Evolutionary conservation across 441 rosid genomes (phyloP), one percentile per base, ranked within the genome.

Genomic region (Gossypium lobatum): DNA sequence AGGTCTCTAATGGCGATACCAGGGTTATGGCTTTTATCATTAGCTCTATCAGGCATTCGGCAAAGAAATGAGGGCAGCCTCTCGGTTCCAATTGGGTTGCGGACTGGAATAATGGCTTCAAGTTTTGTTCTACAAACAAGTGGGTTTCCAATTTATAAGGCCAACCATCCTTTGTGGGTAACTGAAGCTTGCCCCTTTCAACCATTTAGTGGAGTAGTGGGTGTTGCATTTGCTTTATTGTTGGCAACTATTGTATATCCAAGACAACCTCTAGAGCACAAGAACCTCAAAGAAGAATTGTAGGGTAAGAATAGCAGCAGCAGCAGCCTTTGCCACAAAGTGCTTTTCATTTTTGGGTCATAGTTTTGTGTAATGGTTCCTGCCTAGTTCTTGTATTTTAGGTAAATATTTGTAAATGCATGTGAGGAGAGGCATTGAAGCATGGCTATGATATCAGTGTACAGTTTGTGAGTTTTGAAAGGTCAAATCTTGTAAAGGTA

Each of bases 121-220:
- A 87, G 93, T 81, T 89, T 83, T 79, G 21, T 92, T 71, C 76
- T 96, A 62, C 87, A 88, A 75, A 80, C 80, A 6, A 89, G 98
- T 61, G 92, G 98, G 70, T 82, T 89, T 77, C 78, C 93, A 61
- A 80, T 79, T 17, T 86, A 83, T 74, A 80, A 81, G 46, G 68
- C 82, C 58, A 81, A 77, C 55, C 78, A 74, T 54, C 89, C 97
- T 17, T 64, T 48, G 11, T 92, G 97, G 98, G 48, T 92, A 2
- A 86, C 88, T 1, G 93, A 93, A 45, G 85, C 79, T 66, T 89
- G 78, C 73, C 92, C 91, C 2, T 87, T 86, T 75, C 90, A 92
- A 82, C 97, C 99, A 61, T 93, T 93, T 55, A 88, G 92, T 48
- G 99, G 98, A 76, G 74, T 83, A 7, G 90, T 92, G 45, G 99